phyloP scores from a whole-genome alignment of 352 stramenopile genomes.

The Globisporangium barbulae region DNA sequence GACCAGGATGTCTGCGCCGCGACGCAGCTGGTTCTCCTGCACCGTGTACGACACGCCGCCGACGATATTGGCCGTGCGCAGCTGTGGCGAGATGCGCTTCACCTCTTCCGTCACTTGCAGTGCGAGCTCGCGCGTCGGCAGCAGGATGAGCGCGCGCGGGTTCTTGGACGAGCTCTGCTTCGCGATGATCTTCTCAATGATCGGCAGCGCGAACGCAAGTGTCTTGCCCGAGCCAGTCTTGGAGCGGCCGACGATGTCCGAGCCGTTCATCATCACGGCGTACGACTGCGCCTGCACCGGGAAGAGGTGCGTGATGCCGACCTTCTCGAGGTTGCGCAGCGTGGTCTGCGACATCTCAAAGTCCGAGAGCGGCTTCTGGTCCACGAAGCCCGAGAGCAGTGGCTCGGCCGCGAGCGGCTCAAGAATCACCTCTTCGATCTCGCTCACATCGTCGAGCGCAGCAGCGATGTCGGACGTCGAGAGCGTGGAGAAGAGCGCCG shows the following conservation, averaged over 20 bases:
- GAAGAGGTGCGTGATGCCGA: conserved; percentile 80
- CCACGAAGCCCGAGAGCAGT: conserved; percentile 48
- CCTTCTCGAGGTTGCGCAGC: conserved; percentile 53
- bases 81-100: conserved; percentile 81
- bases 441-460: conserved; percentile 1
- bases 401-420: conserved; percentile 27
- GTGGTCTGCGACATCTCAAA: conserved; percentile 59
- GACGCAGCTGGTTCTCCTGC: conserved; percentile 90
- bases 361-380: conserved; percentile 68
- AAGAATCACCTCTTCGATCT: conserved; percentile 41
- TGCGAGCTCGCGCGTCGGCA: conserved; percentile 97
- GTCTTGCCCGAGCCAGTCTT: conserved; percentile 84
- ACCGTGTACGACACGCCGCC: conserved; percentile 91
- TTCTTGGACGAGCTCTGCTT: conserved; percentile 31
- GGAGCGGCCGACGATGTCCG: conserved; percentile 82
- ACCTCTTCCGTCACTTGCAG: conserved; percentile 95
- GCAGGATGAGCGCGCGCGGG: conserved; percentile 92
- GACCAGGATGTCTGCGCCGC: conserved; percentile 93
- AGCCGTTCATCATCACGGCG: conserved; percentile 69
- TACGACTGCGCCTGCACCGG: conserved; percentile 84
- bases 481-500: conserved; percentile 13
- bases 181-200: conserved; percentile 68
- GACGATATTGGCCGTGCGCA: conserved; percentile 90
- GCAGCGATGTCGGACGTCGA: conserved; percentile 19
- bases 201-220: conserved; percentile 61